Percentiles rank a stretch among this genome's conserved stretches.
Conservation (phyloP, 1,139 yeast genomes). For the Scheffersomyces lignicola region DNA sequence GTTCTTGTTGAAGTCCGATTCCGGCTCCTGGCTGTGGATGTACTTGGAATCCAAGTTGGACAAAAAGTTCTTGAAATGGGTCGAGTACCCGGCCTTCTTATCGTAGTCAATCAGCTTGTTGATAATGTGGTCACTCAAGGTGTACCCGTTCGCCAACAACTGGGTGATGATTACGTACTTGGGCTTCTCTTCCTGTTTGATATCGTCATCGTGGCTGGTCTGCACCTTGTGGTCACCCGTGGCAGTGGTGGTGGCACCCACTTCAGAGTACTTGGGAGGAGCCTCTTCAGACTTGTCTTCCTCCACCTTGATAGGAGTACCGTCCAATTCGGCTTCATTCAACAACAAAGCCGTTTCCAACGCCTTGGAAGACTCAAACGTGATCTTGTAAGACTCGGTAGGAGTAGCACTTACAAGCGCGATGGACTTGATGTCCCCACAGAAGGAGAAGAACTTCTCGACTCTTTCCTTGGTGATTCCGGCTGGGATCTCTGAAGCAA, state of each 20-base stretch:
- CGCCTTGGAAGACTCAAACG: conserved; percentile 61
- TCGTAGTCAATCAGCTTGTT: conserved; percentile 63
- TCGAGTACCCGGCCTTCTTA: conserved; percentile 60
- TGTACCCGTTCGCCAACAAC: conserved; percentile 70
- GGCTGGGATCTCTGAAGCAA: conserved; percentile 62
- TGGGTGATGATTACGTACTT: conserved; percentile 76
- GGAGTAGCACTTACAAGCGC: conserved; percentile 29
- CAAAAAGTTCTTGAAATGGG: conserved; percentile 57
- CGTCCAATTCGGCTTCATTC: conserved; percentile 73
- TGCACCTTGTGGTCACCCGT: conserved; percentile 18
- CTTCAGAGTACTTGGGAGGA: conserved; percentile 17
- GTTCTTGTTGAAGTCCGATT: conserved; percentile 16
- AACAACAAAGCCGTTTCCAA: conserved; percentile 71
- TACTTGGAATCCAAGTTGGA: conserved; percentile 58
- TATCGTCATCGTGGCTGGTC: conserved; percentile 48
- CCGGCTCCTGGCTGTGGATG: conserved; percentile 40
- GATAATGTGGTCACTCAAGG: conserved; percentile 60
- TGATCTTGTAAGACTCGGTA: conserved; percentile 46
- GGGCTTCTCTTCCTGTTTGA: conserved; percentile 77
- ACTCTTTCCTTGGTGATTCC: conserved; percentile 56
- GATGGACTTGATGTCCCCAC: conserved; percentile 64
- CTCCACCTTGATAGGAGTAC: conserved; percentile 51
- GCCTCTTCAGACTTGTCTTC: conserved; percentile 20
- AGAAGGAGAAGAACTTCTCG: conserved; percentile 70
- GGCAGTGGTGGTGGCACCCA: conserved; percentile 9